Conservation (phyloP, 176 grass and related monocot species). For the Typha latifolia region DNA sequence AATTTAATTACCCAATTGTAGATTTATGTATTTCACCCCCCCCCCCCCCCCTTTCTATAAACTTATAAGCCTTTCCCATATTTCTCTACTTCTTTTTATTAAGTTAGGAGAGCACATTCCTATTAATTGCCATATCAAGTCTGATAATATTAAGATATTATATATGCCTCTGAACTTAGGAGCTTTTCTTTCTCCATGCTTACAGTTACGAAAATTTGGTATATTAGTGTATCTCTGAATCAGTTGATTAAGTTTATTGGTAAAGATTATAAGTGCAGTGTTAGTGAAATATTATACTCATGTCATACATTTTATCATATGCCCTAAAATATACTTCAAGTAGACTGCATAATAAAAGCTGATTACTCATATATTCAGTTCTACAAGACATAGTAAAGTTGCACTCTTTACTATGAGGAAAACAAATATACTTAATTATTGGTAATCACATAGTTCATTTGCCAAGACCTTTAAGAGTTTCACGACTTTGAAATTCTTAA, state of each 20-base stretch:
- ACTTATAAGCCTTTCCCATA: too few species aligned
- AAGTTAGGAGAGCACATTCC: neutral
- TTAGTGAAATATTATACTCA: too few species aligned
- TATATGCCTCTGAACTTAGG: neutral
- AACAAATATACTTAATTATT: constrained; percentile 1
- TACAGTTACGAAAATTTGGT: too few species aligned
- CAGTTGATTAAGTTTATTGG: too few species aligned
- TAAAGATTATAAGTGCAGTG: too few species aligned
- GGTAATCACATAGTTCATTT: neutral
- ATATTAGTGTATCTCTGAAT: too few species aligned
- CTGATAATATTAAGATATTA: neutral
- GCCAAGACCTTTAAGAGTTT: neutral
- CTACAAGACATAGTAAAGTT: too few species aligned
- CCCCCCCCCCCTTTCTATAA: neutral
- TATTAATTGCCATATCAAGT: neutral
- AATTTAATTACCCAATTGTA: neutral
- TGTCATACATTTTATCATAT: neutral
- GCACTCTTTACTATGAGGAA: neutral
- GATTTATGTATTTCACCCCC: neutral
- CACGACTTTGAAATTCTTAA: neutral
- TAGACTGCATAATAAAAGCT: neutral
- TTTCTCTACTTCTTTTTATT: too few species aligned
- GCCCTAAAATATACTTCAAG: neutral
- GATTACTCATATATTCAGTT: neutral
- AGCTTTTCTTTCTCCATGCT: too few species aligned